Percentiles rank a stretch among this genome's conserved stretches.
Conservation (phyloP, 73 alveolate genomes). For the Uronychia setigera region DNA sequence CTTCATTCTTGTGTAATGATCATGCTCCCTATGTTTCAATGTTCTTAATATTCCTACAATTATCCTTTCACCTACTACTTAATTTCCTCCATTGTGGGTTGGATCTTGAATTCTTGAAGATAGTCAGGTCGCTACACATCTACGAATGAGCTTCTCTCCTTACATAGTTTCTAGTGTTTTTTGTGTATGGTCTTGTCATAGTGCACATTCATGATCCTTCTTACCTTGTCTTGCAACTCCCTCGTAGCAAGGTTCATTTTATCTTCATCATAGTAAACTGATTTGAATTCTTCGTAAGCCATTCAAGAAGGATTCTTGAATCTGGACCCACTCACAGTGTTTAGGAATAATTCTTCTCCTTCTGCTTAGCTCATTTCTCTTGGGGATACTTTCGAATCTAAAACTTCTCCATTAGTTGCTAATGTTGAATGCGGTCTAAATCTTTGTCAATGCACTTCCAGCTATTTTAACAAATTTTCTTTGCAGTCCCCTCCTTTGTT, state of each 20-base stretch:
- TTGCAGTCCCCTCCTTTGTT: not conserved
- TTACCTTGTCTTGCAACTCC: not conserved
- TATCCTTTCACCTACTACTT: too few species aligned
- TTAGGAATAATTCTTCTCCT: not conserved
- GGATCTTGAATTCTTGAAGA: not conserved
- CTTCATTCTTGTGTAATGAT: too few species aligned
- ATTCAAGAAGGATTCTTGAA: not conserved
- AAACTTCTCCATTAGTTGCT: not conserved
- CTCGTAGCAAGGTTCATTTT: not conserved
- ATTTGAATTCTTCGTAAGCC: not conserved
- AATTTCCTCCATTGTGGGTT: too few species aligned
- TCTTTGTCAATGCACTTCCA: not conserved
- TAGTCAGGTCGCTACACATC: not conserved
- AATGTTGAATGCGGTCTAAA: not conserved
- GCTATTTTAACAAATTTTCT: not conserved
- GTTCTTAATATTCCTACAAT: too few species aligned
- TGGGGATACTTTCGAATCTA: not conserved
- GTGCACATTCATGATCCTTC: not conserved
- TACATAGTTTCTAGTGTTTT: not conserved
- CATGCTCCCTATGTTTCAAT: too few species aligned
- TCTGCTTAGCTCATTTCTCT: not conserved
- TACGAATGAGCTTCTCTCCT: not conserved
- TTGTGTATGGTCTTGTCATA: not conserved
- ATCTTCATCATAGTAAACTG: not conserved
- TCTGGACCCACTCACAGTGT: too few species aligned